A percentile compares a stretch with the other conserved stretches of the same genome.
Evolutionary conservation across 192 early-diverging fungal species (phyloP).

Genomic region (Coemansia sp.): DNA sequence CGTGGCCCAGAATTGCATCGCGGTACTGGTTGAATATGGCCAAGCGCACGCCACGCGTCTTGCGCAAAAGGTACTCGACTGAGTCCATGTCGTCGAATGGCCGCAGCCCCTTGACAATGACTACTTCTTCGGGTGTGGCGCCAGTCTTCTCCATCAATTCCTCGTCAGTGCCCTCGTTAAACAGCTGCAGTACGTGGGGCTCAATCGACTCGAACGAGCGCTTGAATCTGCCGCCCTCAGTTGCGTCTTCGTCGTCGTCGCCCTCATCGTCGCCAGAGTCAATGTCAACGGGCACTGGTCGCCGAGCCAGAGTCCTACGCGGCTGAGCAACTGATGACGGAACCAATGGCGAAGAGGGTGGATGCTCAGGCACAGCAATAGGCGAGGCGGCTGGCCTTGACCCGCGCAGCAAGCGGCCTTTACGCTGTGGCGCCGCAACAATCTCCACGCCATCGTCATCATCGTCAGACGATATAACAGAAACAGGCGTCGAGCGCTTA

Average conservation of each 20-base stretch:
- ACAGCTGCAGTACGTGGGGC: slow-evolving; percentile 43
- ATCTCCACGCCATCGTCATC: slow-evolving; percentile 14
- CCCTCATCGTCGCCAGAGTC: slow-evolving; percentile 33
- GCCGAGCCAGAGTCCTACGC: slow-evolving; percentile 17
- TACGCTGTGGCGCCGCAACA: slow-evolving; percentile 8
- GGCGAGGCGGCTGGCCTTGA: slow-evolving; percentile 12
- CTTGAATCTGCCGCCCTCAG: slow-evolving; percentile 10
- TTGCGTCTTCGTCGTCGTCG: slow-evolving; percentile 15
- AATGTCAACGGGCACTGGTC: slow-evolving; percentile 3
- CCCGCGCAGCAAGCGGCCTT: slow-evolving; percentile 34
- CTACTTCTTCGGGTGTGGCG: slow-evolving; percentile 35
- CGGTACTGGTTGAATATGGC: slow-evolving; percentile 55
- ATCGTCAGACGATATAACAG: slow-evolving; percentile 20
- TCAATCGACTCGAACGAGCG: slow-evolving; percentile 37
- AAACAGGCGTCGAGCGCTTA: slow-evolving; percentile 27
- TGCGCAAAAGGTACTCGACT: slow-evolving; percentile 58
- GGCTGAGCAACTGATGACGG: neutral
- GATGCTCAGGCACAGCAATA: slow-evolving; percentile 1
- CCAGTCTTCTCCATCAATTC: slow-evolving; percentile 47
- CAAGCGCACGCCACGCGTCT: slow-evolving; percentile 64
- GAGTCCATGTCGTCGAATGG: slow-evolving; percentile 63
- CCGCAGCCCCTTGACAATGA: slow-evolving; percentile 54
- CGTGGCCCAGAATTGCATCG: slow-evolving; percentile 50
- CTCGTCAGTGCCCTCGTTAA: slow-evolving; percentile 27
- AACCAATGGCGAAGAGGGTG: slow-evolving; percentile 11